phyloP scores from a whole-genome alignment of 2,329 filamentous ascomycete genomes.

The Colletotrichum sp. region DNA sequence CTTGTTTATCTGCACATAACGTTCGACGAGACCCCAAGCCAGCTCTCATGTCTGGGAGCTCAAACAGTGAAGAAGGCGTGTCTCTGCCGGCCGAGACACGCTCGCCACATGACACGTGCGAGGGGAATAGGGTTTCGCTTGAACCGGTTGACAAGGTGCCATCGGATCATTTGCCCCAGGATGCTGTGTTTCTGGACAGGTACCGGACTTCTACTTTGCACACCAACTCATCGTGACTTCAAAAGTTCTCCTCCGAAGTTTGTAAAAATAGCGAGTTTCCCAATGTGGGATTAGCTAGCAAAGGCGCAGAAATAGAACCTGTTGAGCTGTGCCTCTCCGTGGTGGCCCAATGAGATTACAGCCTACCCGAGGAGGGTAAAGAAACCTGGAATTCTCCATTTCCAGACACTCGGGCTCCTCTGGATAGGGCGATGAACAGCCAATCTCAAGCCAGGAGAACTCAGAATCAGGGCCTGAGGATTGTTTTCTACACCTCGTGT shows the following conservation, averaged over 20 bases:
- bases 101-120: constrained; percentile 18
- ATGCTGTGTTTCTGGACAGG: not conserved
- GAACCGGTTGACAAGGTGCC: constrained; percentile 3
- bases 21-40: not conserved
- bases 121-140: constrained; percentile 8
- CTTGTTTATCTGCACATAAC: constrained; percentile 9
- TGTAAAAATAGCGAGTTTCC: not conserved
- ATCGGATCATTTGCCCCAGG: constrained; percentile 13
- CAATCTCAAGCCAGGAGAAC: not conserved
- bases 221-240: not conserved
- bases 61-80: not conserved
- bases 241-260: not conserved
- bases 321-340: constrained; percentile 8
- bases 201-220: not conserved
- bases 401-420: not conserved
- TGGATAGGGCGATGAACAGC: not conserved
- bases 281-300: not conserved
- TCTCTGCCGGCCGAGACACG: constrained; percentile 14
- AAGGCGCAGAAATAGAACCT: constrained; percentile 9
- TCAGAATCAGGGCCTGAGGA: not conserved
- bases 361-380: constrained; percentile 14
- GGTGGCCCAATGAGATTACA: constrained; percentile 4
- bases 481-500: constrained; percentile 24
- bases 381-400: not conserved
- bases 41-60: not conserved